Base-by-base conservation (phyloP, 2,329 filamentous ascomycete species). In the Colletotrichum graminicola region DNA sequence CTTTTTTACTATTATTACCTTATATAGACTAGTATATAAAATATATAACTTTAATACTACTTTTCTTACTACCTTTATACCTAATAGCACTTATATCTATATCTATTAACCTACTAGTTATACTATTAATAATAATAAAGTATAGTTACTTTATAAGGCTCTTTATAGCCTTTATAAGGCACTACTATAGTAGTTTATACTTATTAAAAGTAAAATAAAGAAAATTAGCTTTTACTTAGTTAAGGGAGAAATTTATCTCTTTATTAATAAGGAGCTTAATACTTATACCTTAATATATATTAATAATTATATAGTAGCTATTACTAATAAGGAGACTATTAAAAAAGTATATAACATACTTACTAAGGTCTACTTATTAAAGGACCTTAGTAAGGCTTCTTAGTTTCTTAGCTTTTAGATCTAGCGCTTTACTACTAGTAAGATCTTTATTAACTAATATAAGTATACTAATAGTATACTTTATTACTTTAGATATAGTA, bases 361-460 rank as follows among this genome's bases (percentile, higher is more conserved):
- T 21, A 8, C 21, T 47, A 8, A 47, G n/a, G 43, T 21, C 6
- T 47, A n/a, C 43, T 5, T 14, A 3, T 6, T 47, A 5, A 47
- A 47, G 14, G 43, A 47, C 7, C 43, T 47, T n/a, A n/a, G 21
- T n/a, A n/a, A 2, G 0, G 6, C 43, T 10, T n/a, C 5, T 6
- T n/a, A 47, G 8, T 47, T 47, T 14, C 21, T 47, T n/a, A n/a
- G 43, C 43, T 47, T 47, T 14, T n/a, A 47, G 21, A 47, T 47
- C 4, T 21, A n/a, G 29, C 4, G 29, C 2, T n/a, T 1, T n/a
- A n/a, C 2, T n/a, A 1, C 5, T n/a, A 47, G 1, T 1, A n/a
- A 47, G 18, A 47, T 47, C 6, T 47, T n/a, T n/a, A 21, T 47
- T 18, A n/a, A 3, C 0, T n/a, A 47, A 8, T n/a, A 47, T n/a